Evolutionary conservation across 2,329 filamentous ascomycete genomes (phyloP).

Genomic region (Nigrospora sphaerica): DNA sequence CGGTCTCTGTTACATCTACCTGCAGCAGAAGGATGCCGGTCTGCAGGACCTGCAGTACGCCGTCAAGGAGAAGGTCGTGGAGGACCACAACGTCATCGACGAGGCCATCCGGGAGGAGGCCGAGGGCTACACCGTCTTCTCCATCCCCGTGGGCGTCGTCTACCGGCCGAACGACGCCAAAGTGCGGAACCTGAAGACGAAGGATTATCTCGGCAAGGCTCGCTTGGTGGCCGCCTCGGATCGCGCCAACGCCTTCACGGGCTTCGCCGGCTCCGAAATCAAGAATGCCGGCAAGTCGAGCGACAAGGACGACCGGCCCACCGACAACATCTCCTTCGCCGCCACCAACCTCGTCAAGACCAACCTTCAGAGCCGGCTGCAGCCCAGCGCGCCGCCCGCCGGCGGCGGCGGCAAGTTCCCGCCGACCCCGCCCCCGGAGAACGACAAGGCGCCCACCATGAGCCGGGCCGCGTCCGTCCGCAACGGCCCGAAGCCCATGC

Average conservation of each 20-base stretch:
- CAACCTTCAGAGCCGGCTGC: constrained; percentile 69
- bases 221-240: constrained; percentile 84
- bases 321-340: constrained; percentile 82
- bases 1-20: constrained; percentile 93
- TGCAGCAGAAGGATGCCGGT: constrained; percentile 84
- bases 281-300: constrained; percentile 56
- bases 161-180: constrained; percentile 97
- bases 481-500: constrained; percentile 52
- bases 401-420: constrained; percentile 57
- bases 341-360: constrained; percentile 90
- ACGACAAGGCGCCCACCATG: constrained; percentile 52
- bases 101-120: constrained; percentile 91
- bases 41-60: constrained; percentile 88
- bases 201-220: constrained; percentile 97
- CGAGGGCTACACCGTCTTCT: constrained; percentile 98
- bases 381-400: constrained; percentile 78
- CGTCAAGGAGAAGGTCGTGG: constrained; percentile 90
- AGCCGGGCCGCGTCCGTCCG: constrained; percentile 54
- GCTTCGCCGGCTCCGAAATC: constrained; percentile 72
- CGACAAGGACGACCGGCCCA: constrained; percentile 70
- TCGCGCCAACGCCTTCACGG: constrained; percentile 71
- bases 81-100: constrained; percentile 96
- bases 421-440: constrained; percentile 95
- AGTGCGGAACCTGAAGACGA: constrained; percentile 95
- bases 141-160: constrained; percentile 89